These are phyloP conservation scores for Apiospora koreana DNA, from an alignment of 2,329 filamentous ascomycete species.

Conservation along the genomic window DNA sequence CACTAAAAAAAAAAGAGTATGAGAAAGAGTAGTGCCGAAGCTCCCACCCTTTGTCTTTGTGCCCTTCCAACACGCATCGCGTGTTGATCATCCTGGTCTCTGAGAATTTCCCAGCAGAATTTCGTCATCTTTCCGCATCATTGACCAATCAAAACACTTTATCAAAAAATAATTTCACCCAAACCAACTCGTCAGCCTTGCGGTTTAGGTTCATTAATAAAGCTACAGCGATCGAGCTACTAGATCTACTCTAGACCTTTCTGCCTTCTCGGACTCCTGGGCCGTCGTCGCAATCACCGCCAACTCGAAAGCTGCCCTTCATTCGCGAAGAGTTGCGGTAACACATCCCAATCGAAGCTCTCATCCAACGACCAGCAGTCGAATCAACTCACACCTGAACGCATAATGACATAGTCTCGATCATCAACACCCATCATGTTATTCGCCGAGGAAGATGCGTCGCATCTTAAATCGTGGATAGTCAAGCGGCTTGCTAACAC, in stretches of 20 bases:
- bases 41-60: not conserved
- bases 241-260: not conserved
- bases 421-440: constrained; percentile 47
- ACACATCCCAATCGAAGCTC: not conserved
- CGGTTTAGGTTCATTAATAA: not conserved
- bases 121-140: not conserved
- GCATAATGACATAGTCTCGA: not conserved
- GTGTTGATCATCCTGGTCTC: not conserved
- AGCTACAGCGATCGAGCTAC: not conserved
- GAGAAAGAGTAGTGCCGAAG: not conserved
- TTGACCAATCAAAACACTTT: not conserved
- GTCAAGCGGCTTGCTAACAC: constrained; percentile 75
- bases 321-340: not conserved
- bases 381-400: not conserved
- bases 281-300: not conserved
- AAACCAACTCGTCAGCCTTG: not conserved
- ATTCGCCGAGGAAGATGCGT: constrained; percentile 62
- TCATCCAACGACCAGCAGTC: not conserved
- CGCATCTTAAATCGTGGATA: constrained; percentile 73
- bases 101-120: not conserved
- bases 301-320: too few relatives aligned
- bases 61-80: constrained; percentile 6
- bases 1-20: constrained; percentile 10
- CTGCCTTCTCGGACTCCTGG: not conserved
- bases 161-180: not conserved